Base-by-base conservation (phyloP, 2,329 filamentous ascomycete species). In the Monilinia polystroma region DNA sequence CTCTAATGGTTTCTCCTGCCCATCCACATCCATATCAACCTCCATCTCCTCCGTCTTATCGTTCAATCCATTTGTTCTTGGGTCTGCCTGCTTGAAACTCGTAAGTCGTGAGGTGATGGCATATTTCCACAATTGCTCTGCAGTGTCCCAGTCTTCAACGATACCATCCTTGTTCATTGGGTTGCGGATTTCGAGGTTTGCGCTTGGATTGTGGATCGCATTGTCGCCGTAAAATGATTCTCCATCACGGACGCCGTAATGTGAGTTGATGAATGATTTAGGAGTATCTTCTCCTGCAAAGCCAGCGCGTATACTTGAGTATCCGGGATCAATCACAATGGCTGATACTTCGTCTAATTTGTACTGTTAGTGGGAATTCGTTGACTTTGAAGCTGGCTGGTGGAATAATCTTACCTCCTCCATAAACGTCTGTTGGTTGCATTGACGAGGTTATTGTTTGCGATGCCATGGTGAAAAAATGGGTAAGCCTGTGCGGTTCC, bases 231-330 rank as follows among this genome's bases (percentile, higher is more conserved):
- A 98, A 68, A 95, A 78, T 43, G 83, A 79, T 70, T 83, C 82
- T 73, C 80, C 74, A 60, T 84, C 82, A 32, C 83, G 79, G 65
- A 84, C 75, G 65, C 91, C 93, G 80, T 99, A 99, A 81, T 90
- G 92, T 55, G 93, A 95, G 38, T 94, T 93, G 67, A 96, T 85
- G 67, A 98, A 88, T 41, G 92, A 93, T 82, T 98, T 98, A 73
- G 95, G 95, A 0, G 93, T 90, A 80, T 99, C 95, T 85, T 99
- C 96, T 76, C 96, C 95, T 16, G 96, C 96, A 76, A 98, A 99
- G 67, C 95, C 95, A 68, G 93, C 95, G 79, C 96, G 93, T 52
- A 91, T 93, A 73, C 88, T 90, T 76, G 91, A 92, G 81, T 93
- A 97, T 69, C 96, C 95, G 3, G 95, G 91, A 77, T 99, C 95